Evolutionary conservation across 2,329 filamentous ascomycete genomes (phyloP), one percentile per base, ranked within the genome.

Genomic region (Fusarium lyarnte): DNA sequence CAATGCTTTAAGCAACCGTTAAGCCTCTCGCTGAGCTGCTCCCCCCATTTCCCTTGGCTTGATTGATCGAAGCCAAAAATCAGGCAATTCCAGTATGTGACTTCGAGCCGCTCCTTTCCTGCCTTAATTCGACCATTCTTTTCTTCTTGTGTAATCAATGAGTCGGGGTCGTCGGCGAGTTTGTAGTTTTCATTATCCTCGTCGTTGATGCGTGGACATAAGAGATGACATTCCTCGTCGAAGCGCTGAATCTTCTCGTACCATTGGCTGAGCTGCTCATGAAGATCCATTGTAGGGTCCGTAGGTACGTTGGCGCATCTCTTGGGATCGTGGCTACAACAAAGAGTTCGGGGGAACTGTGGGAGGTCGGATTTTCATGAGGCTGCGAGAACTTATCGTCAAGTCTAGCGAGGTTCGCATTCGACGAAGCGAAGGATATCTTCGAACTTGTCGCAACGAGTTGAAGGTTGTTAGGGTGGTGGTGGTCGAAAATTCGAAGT

Each of bases 11-110:
- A 84, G 42, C 87, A 87, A 16, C 83, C 79, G 70, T 91, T 88
- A 25, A 92, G 84, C 25, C 87, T 85, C 9, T 81, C 76, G 58
- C 84, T 86, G 76, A 93, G 92, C 70, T 89, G 87, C 19, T 86
- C 83, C 45, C 91, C 84, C 81, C 91, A 87, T 66, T 86, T 84
- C 33, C 88, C 87, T 6, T 88, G 87, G 55, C 88, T 86, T 52
- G 90, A 88, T 53, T 88, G 85, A 61, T 87, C 87, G 69, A 93
- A 89, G 23, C 91, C 92, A 61, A 94, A 85, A 19, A 94, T 87
- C 45, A 93, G 85, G 69, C 91, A 90, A 66, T 90, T 92, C 77
- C 88, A 89, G 70, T 93, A 90, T 55, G 91, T 90, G 36, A 89
- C 85, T 69, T 91, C 85, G 66, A 90, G 84, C 36, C 92, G 87